Percentiles rank a stretch among this genome's conserved stretches.
These are phyloP conservation scores for Calonectria multiphialidica DNA, from an alignment of 2,329 filamentous ascomycete species.

Conservation along the genomic window DNA sequence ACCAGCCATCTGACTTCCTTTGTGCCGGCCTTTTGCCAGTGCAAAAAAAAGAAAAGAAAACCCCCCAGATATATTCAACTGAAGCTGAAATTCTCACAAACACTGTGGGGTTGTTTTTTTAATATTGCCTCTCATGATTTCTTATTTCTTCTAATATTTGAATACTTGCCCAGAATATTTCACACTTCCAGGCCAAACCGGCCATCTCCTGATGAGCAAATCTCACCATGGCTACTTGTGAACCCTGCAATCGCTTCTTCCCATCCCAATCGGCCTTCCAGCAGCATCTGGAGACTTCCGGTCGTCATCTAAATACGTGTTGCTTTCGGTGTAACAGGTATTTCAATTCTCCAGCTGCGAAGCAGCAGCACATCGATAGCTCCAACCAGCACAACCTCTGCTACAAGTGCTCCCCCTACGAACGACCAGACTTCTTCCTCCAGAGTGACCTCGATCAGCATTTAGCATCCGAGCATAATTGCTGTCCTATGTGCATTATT, in stretches of 20 bases:
- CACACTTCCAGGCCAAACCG: not conserved
- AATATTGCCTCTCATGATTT: too few relatives aligned
- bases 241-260: constrained; percentile 2
- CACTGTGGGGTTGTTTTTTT: not conserved
- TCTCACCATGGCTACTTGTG: not conserved
- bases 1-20: not conserved
- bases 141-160: not conserved
- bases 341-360: not conserved
- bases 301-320: not conserved
- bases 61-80: not conserved
- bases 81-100: not conserved
- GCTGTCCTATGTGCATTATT: not conserved
- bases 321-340: not conserved
- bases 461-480: not conserved
- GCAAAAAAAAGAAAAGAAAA: not conserved
- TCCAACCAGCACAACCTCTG: not conserved
- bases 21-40: not conserved
- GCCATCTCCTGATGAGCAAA: not conserved
- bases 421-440: not conserved
- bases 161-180: not conserved
- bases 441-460: not conserved
- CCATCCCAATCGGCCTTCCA: not conserved
- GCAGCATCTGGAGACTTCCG: not conserved
- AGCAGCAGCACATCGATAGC: not conserved
- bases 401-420: not conserved